Percentiles rank a stretch among this genome's conserved stretches.
Evolutionary conservation across 1,139 yeast genomes (phyloP).

Genomic region (Yamadazyma aaseri): DNA sequence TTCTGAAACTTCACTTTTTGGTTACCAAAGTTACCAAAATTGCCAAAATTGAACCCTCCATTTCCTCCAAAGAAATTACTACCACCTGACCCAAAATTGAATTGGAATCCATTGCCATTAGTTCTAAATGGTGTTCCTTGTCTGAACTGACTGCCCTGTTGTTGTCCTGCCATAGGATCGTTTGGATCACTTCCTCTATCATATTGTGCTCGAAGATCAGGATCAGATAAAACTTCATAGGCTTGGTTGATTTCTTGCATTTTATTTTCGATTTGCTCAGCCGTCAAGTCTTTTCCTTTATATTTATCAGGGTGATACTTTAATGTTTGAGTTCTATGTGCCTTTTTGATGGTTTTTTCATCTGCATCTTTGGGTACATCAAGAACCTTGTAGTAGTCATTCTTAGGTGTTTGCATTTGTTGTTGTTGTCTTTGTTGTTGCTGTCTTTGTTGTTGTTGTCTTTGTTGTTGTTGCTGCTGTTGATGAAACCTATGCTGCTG

Average conservation of each 20-base stretch:
- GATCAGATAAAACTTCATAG: constrained; percentile 76
- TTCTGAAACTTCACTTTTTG: constrained; percentile 20
- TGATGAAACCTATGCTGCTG: constrained; percentile 52
- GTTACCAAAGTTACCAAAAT: constrained; percentile 21
- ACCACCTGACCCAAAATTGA: constrained; percentile 12
- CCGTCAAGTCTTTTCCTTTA: constrained; percentile 59
- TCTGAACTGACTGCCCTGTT: constrained; percentile 19
- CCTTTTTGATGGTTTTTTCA: constrained; percentile 72
- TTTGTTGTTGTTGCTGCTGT: constrained; percentile 51
- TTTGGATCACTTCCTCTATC: constrained; percentile 69
- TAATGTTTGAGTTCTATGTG: constrained; percentile 75
- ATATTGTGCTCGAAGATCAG: constrained; percentile 61
- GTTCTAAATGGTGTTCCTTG: constrained; percentile 21
- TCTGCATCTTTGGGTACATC: constrained; percentile 70
- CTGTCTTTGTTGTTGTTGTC: constrained; percentile 38
- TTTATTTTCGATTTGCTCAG: constrained; percentile 73
- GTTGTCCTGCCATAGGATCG: constrained; percentile 31
- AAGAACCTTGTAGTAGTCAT: constrained; percentile 79
- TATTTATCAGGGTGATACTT: constrained; percentile 91
- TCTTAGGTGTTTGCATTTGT: constrained; percentile 42
- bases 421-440: constrained; percentile 43
- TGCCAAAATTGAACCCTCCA: constrained; percentile 21
- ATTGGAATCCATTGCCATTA: constrained; percentile 12
- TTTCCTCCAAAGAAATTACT: constrained; percentile 10
- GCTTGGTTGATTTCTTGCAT: constrained; percentile 96